Percentiles rank a stretch among this genome's conserved stretches.
Conservation (phyloP, 257 asterid species). For the Nicotiana tabacum region DNA sequence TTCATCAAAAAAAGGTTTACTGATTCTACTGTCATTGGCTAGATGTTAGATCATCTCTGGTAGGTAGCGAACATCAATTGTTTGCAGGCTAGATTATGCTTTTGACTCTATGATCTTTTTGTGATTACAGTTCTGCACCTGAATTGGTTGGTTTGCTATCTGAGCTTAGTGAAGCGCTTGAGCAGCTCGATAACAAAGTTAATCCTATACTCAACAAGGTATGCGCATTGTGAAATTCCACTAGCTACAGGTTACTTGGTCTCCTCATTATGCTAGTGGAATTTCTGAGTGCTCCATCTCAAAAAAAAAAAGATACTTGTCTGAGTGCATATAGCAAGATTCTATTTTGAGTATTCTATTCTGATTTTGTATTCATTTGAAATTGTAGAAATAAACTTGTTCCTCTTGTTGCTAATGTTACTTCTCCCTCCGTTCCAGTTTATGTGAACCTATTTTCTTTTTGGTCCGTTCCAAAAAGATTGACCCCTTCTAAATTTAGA, state of each 20-base stretch:
- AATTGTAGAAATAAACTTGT: too few species aligned
- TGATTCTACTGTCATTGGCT: not conserved
- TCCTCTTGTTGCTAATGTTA: too few species aligned
- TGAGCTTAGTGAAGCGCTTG: conserved; percentile 69
- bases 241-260: not conserved
- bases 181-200: conserved; percentile 75
- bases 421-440: too few species aligned
- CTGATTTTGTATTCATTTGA: too few species aligned
- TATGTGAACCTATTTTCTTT: too few species aligned
- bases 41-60: not conserved
- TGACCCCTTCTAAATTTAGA: too few species aligned
- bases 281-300: too few species aligned
- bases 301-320: not conserved
- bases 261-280: not conserved
- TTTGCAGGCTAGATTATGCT: not conserved
- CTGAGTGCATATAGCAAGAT: not conserved
- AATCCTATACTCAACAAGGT: conserved; percentile 76
- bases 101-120: conserved; percentile 17
- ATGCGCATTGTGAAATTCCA: conserved; percentile 5
- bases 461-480: too few species aligned
- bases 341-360: not conserved
- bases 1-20: too few species aligned
- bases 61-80: not conserved
- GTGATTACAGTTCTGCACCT: conserved; percentile 78
- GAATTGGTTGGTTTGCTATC: conserved; percentile 83